Evolutionary conservation across 805 yeast genomes (phyloP), one percentile per base, ranked within the genome.

Genomic region (Saturnispora serradocipensis): DNA sequence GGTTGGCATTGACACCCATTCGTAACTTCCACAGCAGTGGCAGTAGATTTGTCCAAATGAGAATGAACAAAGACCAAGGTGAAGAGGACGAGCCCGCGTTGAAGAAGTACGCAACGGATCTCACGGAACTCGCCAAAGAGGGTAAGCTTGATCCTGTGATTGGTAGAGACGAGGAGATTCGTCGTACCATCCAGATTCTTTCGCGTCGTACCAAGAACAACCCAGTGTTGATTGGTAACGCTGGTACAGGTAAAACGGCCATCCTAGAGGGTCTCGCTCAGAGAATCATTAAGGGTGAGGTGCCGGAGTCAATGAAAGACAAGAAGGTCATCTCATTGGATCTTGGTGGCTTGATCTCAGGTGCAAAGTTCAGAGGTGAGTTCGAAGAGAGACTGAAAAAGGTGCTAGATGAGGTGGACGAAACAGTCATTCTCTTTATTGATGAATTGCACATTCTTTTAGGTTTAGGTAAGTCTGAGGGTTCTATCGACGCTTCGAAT

Each of bases 201-300:
- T 88, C 97, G 1, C 74, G 99, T 59, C 76, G 98, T 65, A 89
- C 97, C 1, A 91, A 91, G 68, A 93, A 93, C 66, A 91, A 91
- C 62, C 99, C 99, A 0, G 96, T 93, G 1, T 68, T 91, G 50
- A 89, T 93, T 42, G 99, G 99, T 56, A 81, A 86, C 58, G 99
- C 99, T 1, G 99, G 99, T 70, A 95, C 97, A 0, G 99, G 99
- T 71, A 91, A 91, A 67, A 93, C 98, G 0, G 95, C 98, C 6
- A 81, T 93, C 53, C 86, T 93, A 80, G 99, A 93, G 64, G 99
- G 98, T 0, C 72, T 93, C 39, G 98, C 98, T 0, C 98, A 93
- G 67, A 73, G 97, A 61, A 90, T 93, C 47, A 81, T 88, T 8
- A 80, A 85, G 52, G 91, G 91, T 11, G 96, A 90, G 64, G 99